These are phyloP conservation scores for Globisporangium camurandrum DNA, from an alignment of 352 stramenopile genomes.

Conservation along the genomic window DNA sequence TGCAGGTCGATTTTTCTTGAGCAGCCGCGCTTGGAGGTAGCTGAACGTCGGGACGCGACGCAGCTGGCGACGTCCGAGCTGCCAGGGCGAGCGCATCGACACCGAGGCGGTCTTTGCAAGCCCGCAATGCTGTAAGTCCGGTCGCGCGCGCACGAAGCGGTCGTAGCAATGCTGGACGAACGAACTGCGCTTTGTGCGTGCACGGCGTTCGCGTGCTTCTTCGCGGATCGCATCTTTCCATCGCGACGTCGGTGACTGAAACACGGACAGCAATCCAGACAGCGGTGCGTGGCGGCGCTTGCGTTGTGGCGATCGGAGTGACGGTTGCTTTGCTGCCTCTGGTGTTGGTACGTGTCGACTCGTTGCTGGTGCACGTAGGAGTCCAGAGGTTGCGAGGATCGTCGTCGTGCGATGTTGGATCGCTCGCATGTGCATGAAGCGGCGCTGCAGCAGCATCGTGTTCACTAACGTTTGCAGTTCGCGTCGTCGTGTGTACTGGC, in stretches of 20 bases:
- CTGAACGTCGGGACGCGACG: slow-evolving; percentile 9
- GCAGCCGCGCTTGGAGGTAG: slow-evolving; percentile 14
- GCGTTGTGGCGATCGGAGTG: too few relatives aligned
- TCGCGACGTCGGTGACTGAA: slow-evolving; percentile 12
- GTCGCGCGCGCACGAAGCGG: slow-evolving; percentile 16
- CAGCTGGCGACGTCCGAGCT: background rate
- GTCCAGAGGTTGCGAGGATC: too few relatives aligned
- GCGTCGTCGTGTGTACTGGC: too few relatives aligned
- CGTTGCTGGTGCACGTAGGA: too few relatives aligned
- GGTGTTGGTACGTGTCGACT: background rate
- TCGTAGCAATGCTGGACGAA: slow-evolving; percentile 20
- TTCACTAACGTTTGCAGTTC: too few relatives aligned
- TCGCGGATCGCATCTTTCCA: slow-evolving; percentile 17
- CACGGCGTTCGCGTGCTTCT: slow-evolving; percentile 8
- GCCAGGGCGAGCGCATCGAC: background rate
- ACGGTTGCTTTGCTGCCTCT: too few relatives aligned
- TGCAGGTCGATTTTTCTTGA: slow-evolving; percentile 13
- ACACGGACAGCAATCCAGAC: slow-evolving; percentile 9
- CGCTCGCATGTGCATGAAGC: too few relatives aligned
- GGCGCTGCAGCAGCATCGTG: too few relatives aligned
- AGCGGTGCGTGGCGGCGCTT: slow-evolving; percentile 1
- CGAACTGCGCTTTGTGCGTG: slow-evolving; percentile 10
- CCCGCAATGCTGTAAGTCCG: slow-evolving; percentile 12
- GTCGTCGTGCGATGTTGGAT: too few relatives aligned
- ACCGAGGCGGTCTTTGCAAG: background rate